Base-by-base conservation (phyloP, 1,284 basidiomycete genomes). In the Tremellales sp. region DNA sequence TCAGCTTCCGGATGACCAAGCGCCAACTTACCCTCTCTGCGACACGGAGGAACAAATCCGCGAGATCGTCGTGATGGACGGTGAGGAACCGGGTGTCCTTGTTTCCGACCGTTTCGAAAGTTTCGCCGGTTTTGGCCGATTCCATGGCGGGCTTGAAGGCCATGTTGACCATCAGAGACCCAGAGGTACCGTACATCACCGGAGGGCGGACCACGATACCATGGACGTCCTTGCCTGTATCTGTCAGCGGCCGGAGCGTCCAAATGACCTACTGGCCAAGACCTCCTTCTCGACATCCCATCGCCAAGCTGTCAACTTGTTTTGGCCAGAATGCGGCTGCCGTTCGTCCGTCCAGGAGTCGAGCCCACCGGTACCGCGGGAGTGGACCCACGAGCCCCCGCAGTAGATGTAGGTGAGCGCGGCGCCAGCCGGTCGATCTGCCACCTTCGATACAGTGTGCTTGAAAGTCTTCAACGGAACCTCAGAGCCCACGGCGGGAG, bases 131-230 rank as follows among this genome's bases (percentile, higher is more conserved):
- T 37, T 60, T 58, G 4, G 74, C 75, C 3, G 65, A 60, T 39
- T 70, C 65, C 27, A 54, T 43, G 6, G 66, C 65, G 1, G 63
- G 48, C 8, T 55, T 51, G 43, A 66, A 62, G 53, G 80, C 78
- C 14, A 77, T 53, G 12, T 51, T 37, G 9, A 65, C 72, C 12
- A 76, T 50, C 13, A 78, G 49, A 7, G 77, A 77, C 1, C 69
- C 78, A n/a, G 68, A 62, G 27, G 72, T 70, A 1, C 79, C 79
- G 49, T 79, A 80, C 10, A 80, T 46, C 22, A 79, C 48, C 1
- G 73, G 60, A 0, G 78, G 78, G 3, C 79, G 74, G 28, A 81
- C 70, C 43, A 81, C 78, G 50, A 79, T 77, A 2, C 77, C 78
- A 49, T 77, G 75, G 9, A 80, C 48, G 12, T 61, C 54, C 0